A percentile compares a stretch with the other conserved stretches of the same genome.
These are phyloP conservation scores for Teunomyces barrocoloradensis DNA, from an alignment of 805 yeast species.

Conservation along the genomic window DNA sequence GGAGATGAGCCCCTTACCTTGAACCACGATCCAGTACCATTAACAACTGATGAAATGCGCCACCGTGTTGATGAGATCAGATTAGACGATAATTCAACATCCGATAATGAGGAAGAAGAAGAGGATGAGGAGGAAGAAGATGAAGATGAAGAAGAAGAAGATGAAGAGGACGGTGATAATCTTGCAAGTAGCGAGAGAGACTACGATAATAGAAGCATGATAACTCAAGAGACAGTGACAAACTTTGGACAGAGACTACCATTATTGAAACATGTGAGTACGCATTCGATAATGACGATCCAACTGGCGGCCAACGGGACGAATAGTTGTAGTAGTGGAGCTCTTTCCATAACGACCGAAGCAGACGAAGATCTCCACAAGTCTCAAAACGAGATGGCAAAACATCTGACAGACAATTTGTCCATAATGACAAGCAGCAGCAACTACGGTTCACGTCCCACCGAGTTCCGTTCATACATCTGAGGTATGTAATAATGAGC, in stretches of 20 bases:
- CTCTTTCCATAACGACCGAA: neutral
- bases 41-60: too few species aligned
- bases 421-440: slow-evolving; percentile 17
- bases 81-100: too few species aligned
- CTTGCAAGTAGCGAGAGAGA: neutral
- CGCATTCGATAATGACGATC: slow-evolving; percentile 6
- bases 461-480: neutral
- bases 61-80: too few species aligned
- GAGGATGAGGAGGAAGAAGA: neutral
- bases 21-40: neutral
- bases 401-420: slow-evolving; percentile 24
- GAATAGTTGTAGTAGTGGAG: neutral
- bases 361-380: neutral
- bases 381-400: slow-evolving; percentile 5
- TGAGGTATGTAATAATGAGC: neutral
- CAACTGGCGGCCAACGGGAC: neutral
- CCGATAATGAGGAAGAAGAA: neutral
- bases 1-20: neutral
- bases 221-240: slow-evolving; percentile 13
- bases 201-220: slow-evolving; percentile 9
- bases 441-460: neutral
- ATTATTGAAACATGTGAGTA: slow-evolving; percentile 23
- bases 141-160: neutral
- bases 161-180: slow-evolving; percentile 4
- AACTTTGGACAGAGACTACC: slow-evolving; percentile 27